Evolutionary conservation across 257 asterid species (phyloP).

Genomic region (Asclepias syriaca): DNA sequence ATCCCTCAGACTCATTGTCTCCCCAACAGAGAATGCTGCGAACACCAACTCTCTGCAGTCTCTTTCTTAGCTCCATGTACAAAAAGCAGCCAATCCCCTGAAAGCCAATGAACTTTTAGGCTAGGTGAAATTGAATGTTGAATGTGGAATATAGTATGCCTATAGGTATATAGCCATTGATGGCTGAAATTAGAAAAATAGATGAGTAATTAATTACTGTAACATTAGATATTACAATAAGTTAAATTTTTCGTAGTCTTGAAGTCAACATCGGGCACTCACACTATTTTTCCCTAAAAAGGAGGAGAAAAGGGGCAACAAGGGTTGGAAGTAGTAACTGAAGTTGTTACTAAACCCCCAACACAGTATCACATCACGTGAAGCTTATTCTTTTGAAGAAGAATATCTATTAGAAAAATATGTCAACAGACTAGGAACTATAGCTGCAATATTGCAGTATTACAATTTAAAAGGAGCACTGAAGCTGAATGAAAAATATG

Average conservation of each 20-base stretch:
- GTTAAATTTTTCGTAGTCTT: background rate
- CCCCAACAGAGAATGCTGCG: slow-evolving; percentile 79
- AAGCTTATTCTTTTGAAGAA: background rate
- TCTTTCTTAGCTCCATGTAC: slow-evolving; percentile 57
- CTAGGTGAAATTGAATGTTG: slow-evolving; percentile 1
- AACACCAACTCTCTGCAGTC: slow-evolving; percentile 72
- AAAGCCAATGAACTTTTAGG: slow-evolving; percentile 14
- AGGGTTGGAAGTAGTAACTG: background rate
- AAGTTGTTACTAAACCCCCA: background rate
- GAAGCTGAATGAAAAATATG: background rate
- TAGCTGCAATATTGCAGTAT: background rate
- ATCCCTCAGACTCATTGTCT: slow-evolving; percentile 84
- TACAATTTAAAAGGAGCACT: background rate
- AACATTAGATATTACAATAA: background rate
- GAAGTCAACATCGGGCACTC: background rate
- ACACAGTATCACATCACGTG: background rate
- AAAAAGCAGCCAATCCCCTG: slow-evolving; percentile 76
- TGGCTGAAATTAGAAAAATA: background rate
- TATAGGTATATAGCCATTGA: background rate
- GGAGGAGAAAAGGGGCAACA: background rate
- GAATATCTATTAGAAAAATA: background rate
- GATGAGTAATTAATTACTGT: background rate
- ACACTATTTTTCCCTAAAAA: background rate
- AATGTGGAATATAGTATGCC: background rate
- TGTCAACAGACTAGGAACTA: background rate